Conservation (phyloP, 2,329 filamentous ascomycete genomes). For the Colletotrichum somersetense region DNA sequence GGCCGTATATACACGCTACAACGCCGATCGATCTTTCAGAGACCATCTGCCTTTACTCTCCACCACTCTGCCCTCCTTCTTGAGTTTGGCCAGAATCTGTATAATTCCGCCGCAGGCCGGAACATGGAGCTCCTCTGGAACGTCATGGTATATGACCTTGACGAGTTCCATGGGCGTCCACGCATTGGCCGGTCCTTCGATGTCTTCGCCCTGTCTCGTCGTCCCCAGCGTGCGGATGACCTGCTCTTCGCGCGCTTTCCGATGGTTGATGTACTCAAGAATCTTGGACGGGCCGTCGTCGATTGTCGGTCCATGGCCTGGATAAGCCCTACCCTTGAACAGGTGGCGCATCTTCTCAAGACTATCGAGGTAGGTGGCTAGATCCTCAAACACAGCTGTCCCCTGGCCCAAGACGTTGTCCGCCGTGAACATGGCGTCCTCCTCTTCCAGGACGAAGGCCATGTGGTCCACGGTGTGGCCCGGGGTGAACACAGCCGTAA, state of each 20-base stretch:
- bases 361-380: constrained; percentile 75
- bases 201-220: constrained; percentile 45
- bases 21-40: constrained; percentile 56
- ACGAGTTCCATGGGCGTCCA: constrained; percentile 87
- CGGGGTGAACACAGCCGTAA: constrained; percentile 72
- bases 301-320: constrained; percentile 87
- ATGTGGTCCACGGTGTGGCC: constrained; percentile 88
- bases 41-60: constrained; percentile 57
- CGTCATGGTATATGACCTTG: constrained; percentile 85
- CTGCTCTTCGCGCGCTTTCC: constrained; percentile 83
- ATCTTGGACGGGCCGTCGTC: constrained; percentile 79
- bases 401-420: constrained; percentile 92
- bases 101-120: constrained; percentile 82
- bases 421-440: constrained; percentile 87
- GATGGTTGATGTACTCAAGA: constrained; percentile 84
- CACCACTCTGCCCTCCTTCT: constrained; percentile 76
- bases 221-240: constrained; percentile 73
- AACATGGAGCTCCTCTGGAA: constrained; percentile 79
- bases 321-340: constrained; percentile 80
- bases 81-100: constrained; percentile 85
- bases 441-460: constrained; percentile 80
- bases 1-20: constrained; percentile 48
- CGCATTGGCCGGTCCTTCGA: constrained; percentile 47
- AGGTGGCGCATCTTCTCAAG: constrained; percentile 76
- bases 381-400: constrained; percentile 86